phyloP scores from a whole-genome alignment of 1,139 yeast species.

The Candida pseudoviswanathii region DNA sequence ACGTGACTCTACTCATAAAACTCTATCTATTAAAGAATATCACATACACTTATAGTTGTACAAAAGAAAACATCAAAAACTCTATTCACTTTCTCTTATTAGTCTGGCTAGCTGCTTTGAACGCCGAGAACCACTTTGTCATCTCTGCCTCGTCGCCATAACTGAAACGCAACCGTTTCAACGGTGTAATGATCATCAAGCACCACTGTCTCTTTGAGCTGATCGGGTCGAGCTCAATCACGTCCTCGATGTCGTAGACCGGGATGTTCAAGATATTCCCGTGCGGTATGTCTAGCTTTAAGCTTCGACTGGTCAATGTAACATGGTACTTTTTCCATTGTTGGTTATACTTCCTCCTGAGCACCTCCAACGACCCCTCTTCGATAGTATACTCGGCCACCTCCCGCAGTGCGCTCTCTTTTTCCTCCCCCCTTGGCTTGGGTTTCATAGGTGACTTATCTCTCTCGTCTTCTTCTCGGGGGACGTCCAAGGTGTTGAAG shows the following conservation, averaged over 20 bases:
- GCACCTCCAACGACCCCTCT: slow-evolving; percentile 42
- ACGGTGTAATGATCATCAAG: slow-evolving; percentile 49
- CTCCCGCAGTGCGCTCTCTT: not conserved
- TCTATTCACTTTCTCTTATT: not conserved
- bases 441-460: not conserved
- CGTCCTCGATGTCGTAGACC: slow-evolving; percentile 47
- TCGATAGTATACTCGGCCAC: slow-evolving; percentile 40
- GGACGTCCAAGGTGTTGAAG: slow-evolving; percentile 5
- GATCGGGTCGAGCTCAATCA: slow-evolving; percentile 47
- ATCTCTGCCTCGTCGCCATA: slow-evolving; percentile 49
- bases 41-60: no score
- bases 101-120: slow-evolving; percentile 26
- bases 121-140: slow-evolving; percentile 52
- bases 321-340: slow-evolving; percentile 52
- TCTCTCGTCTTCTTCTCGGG: slow-evolving; percentile 7
- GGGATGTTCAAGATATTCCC: slow-evolving; percentile 20
- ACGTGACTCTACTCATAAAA: no score
- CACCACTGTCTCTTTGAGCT: slow-evolving; percentile 35
- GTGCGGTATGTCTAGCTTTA: slow-evolving; percentile 45
- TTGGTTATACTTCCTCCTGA: slow-evolving; percentile 41
- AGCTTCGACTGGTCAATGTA: slow-evolving; percentile 41
- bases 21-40: no score
- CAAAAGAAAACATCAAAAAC: not conserved
- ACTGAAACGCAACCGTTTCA: slow-evolving; percentile 47
- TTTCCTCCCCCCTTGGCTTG: not conserved